Conservation (phyloP, 768 basidiomycete species). For the Erythrobasidium yunnanense region DNA sequence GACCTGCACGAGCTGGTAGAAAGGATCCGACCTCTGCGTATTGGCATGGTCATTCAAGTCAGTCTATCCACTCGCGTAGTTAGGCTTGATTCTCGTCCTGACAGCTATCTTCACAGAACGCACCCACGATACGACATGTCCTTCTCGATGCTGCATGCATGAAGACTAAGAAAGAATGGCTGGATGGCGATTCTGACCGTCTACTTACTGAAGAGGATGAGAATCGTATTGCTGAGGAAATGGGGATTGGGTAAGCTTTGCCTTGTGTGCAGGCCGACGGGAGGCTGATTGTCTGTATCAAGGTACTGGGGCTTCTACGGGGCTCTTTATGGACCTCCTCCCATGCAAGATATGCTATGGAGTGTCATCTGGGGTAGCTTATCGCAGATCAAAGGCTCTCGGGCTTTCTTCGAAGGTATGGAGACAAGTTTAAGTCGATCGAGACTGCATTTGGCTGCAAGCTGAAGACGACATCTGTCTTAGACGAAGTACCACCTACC, state of each 20-base stretch:
- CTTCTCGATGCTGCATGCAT: conserved; percentile 24
- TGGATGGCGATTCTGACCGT: not conserved
- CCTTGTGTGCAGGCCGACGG: not conserved
- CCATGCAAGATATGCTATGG: conserved; percentile 10
- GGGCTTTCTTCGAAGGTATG: conserved; percentile 6
- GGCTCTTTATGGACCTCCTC: conserved; percentile 25
- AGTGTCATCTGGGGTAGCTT: conserved; percentile 15
- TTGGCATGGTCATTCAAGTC: conserved; percentile 5
- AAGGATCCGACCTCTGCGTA: conserved; percentile 4
- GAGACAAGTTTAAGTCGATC: not conserved
- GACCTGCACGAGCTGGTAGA: conserved; percentile 23
- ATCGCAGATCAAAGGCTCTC: conserved; percentile 13
- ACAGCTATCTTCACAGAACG: too few relatives aligned
- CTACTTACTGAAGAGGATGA: conserved; percentile 19
- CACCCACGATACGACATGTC: conserved; percentile 18
- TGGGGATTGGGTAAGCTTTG: not conserved
- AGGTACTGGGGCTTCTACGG: conserved; percentile 26
- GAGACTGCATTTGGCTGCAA: not conserved
- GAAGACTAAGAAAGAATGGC: conserved; percentile 8
- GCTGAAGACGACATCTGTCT: not conserved
- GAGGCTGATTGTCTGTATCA: not conserved
- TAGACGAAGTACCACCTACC: conserved; percentile 13
- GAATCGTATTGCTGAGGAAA: conserved; percentile 10
- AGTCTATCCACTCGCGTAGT: too few relatives aligned
- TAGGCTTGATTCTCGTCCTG: too few relatives aligned